A percentile compares a stretch with the other conserved stretches of the same genome.
phyloP scores from a whole-genome alignment of 495 filamentous ascomycete species.

The Clavariopsis aquatica region DNA sequence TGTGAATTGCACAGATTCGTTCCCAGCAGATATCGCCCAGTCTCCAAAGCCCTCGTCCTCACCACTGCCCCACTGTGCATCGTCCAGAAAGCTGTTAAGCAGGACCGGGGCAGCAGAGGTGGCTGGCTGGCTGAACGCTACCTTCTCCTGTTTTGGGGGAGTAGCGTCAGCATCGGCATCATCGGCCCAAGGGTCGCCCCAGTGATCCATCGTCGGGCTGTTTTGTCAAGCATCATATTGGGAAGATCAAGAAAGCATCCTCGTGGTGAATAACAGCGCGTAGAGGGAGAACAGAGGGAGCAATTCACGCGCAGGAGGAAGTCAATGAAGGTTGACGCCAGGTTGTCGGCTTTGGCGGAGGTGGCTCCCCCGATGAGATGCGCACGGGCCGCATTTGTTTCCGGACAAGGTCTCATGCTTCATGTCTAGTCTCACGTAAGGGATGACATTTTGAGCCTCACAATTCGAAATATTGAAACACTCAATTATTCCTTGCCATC shows the following conservation, averaged over 20 bases:
- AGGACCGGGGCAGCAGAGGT: slow-evolving; percentile 12
- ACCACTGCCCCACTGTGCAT: slow-evolving; percentile 35
- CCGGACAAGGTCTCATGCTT: background rate
- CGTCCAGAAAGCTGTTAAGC: slow-evolving; percentile 34
- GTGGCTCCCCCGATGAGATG: background rate
- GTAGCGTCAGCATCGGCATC: slow-evolving; percentile 24
- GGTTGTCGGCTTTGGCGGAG: background rate
- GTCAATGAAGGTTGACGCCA: background rate
- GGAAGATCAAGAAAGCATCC: slow-evolving; percentile 31
- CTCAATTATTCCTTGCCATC: background rate
- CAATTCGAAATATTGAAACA: background rate
- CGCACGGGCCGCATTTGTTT: slow-evolving; percentile 6
- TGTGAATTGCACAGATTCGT: background rate
- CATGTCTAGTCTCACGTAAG: background rate
- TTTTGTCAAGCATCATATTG: slow-evolving; percentile 32
- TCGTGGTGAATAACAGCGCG: slow-evolving; percentile 9
- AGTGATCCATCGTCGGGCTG: slow-evolving; percentile 37
- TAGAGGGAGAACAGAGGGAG: background rate
- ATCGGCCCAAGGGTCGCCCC: slow-evolving; percentile 41
- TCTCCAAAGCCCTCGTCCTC: slow-evolving; percentile 25
- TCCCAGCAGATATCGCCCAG: slow-evolving; percentile 12
- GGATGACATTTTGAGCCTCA: background rate
- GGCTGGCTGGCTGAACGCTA: slow-evolving; percentile 2
- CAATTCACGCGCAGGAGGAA: background rate
- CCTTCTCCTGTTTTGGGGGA: slow-evolving; percentile 18